phyloP scores from a whole-genome alignment of 805 yeast species.

The Cephaloascus albidus region DNA sequence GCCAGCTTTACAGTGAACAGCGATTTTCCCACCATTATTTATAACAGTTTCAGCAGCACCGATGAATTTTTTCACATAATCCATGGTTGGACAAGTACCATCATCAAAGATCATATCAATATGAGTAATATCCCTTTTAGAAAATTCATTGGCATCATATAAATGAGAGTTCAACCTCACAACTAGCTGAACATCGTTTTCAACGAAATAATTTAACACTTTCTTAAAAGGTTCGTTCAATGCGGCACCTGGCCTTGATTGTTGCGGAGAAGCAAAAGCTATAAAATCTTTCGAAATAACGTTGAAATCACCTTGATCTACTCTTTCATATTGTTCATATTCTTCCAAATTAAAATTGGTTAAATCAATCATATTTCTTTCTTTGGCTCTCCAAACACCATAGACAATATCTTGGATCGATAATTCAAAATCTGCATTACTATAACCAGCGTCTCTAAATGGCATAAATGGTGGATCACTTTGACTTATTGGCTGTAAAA shows the following conservation, averaged over 20 bases:
- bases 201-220: slow-evolving; percentile 69
- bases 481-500: slow-evolving; percentile 87
- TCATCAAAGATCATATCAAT: slow-evolving; percentile 96
- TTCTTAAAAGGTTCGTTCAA: slow-evolving; percentile 71
- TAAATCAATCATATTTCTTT: slow-evolving; percentile 78
- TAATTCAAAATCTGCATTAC: slow-evolving; percentile 88
- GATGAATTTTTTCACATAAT: slow-evolving; percentile 82
- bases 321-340: slow-evolving; percentile 89
- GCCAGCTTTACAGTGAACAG: slow-evolving; percentile 99
- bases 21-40: slow-evolving; percentile 81
- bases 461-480: slow-evolving; percentile 90
- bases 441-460: slow-evolving; percentile 95
- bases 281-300: slow-evolving; percentile 86
- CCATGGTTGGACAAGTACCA: slow-evolving; percentile 96
- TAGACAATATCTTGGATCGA: slow-evolving; percentile 93
- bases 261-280: slow-evolving; percentile 96
- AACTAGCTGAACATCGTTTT: slow-evolving; percentile 74
- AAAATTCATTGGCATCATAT: slow-evolving; percentile 79
- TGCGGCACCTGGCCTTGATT: slow-evolving; percentile 38
- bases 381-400: slow-evolving; percentile 97
- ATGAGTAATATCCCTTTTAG: slow-evolving; percentile 76
- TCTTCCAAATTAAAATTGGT: slow-evolving; percentile 85
- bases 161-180: slow-evolving; percentile 89
- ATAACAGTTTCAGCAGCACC: slow-evolving; percentile 93
- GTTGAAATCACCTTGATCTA: slow-evolving; percentile 95